Evolutionary conservation across 306 rosid species (phyloP).

Genomic region (Sechiopsis laciniata): DNA sequence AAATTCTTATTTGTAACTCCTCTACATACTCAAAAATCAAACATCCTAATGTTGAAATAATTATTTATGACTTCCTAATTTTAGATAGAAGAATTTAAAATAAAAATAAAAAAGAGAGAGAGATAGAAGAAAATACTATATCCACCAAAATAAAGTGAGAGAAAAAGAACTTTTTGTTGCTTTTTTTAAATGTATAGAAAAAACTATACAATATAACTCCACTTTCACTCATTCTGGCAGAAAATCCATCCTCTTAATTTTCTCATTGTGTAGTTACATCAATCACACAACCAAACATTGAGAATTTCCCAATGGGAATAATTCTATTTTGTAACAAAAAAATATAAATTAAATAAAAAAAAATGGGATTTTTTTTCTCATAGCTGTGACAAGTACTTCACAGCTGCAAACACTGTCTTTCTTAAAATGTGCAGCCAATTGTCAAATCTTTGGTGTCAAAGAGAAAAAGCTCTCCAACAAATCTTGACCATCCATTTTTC

Average conservation of each 20-base stretch:
- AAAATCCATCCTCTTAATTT: constrained; percentile 9
- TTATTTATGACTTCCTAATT: too few species aligned
- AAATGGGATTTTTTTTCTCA: neutral
- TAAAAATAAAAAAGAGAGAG: too few species aligned
- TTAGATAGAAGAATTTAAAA: neutral
- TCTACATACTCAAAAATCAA: too few species aligned
- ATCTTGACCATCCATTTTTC: constrained; percentile 18
- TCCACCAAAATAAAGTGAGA: too few species aligned
- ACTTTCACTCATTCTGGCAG: constrained; percentile 20
- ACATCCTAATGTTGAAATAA: too few species aligned
- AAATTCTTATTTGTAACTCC: too few species aligned
- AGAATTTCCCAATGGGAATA: constrained; percentile 22
- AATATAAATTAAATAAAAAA: neutral
- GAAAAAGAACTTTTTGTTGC: too few species aligned
- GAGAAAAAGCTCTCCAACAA: neutral
- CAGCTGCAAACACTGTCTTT: constrained; percentile 15
- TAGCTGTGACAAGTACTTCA: constrained; percentile 17
- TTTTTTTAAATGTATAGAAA: too few species aligned
- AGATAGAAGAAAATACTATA: too few species aligned
- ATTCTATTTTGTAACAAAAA: neutral
- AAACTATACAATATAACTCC: neutral
- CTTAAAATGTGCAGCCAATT: neutral
- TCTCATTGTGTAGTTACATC: constrained; percentile 20
- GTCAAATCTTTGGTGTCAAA: constrained; percentile 19
- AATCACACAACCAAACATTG: constrained; percentile 12